Base-by-base conservation (phyloP, 164 flowering plant genomes). In the Akebia trifoliata region DNA sequence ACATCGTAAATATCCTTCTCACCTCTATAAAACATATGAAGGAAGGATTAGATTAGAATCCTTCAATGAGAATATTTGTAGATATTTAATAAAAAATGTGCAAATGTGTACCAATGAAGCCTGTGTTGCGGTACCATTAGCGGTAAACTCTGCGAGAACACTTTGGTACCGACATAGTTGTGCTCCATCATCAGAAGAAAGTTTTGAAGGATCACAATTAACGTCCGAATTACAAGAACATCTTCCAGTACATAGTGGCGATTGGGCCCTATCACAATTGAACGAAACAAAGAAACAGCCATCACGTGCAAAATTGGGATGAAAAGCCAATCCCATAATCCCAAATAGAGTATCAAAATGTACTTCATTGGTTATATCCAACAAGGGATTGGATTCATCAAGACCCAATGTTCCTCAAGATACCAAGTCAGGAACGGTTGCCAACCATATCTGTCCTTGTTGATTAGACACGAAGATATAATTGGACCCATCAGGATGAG, bases 1-100 rank as follows among this genome's bases (percentile, higher is more conserved):
- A 95, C 89, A 92, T 86, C 1, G 98, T 89, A 52, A 92, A 80
- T 54, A 86, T 89, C 76, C 95, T 85, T 69, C 93, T 82, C 43
- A 86, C 91, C 74, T 92, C 95, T 91, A 70, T 22, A 71, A 60
- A 64, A 72, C 15, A 45, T 15, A 40, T 60, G 54, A 48, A 34
- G 20, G 50, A 9, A 43, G 20, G 36, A 22, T 38, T 12, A 44
- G 52, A 56, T 65, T 60, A 56, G 55, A 64, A 53, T 36, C 21
- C 26, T 43, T n/a, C 9, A 54, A 55, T 20, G 43, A 44, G 25
- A 56, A 50, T 29, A 24, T 12, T 8, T 4, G 20, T 2, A 30
- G 22, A 50, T 18, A 44, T 2, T 50, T 10, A 0, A 24, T 21
- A 26, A 22, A 21, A 51, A 40, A 38, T 26, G 1, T 30, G 42